These are phyloP conservation scores for Wickerhamiella parazyma DNA, from an alignment of 805 yeast species.

Conservation along the genomic window DNA sequence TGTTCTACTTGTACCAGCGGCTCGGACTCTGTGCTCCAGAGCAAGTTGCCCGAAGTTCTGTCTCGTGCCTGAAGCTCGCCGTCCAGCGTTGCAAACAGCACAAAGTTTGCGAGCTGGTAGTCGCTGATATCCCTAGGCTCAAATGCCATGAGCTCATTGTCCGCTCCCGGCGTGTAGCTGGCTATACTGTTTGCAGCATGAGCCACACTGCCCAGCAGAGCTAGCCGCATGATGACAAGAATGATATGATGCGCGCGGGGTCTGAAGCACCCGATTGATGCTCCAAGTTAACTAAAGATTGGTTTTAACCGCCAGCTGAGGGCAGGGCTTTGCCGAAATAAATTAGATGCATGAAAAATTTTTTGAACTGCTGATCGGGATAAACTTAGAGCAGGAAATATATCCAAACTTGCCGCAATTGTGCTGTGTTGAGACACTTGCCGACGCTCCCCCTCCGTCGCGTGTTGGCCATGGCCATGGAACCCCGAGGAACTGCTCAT, in stretches of 20 bases:
- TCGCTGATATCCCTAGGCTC: constrained; percentile 26
- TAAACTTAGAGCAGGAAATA: too few relatives aligned
- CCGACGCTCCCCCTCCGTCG: too few relatives aligned
- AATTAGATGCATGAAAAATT: too few relatives aligned
- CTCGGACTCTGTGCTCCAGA: constrained; percentile 64
- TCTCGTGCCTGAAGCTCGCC: constrained; percentile 76
- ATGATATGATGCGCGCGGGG: not conserved
- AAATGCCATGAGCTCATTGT: constrained; percentile 11
- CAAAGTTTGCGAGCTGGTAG: constrained; percentile 40
- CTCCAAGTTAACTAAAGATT: too few relatives aligned
- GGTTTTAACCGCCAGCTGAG: too few relatives aligned
- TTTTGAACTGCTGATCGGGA: too few relatives aligned
- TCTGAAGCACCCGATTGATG: too few relatives aligned
- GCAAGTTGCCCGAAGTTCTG: constrained; percentile 54
- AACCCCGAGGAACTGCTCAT: too few relatives aligned
- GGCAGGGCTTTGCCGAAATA: too few relatives aligned
- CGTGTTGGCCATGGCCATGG: too few relatives aligned
- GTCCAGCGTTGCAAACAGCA: constrained; percentile 61
- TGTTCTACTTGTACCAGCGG: constrained; percentile 37
- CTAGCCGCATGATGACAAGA: not conserved
- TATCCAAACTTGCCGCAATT: too few relatives aligned
- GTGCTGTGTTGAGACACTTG: too few relatives aligned
- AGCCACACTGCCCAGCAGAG: not conserved
- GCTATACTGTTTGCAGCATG: not conserved
- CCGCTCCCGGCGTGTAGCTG: not conserved